Base-by-base conservation (phyloP, 768 basidiomycete species). In the Russula brevipes region DNA sequence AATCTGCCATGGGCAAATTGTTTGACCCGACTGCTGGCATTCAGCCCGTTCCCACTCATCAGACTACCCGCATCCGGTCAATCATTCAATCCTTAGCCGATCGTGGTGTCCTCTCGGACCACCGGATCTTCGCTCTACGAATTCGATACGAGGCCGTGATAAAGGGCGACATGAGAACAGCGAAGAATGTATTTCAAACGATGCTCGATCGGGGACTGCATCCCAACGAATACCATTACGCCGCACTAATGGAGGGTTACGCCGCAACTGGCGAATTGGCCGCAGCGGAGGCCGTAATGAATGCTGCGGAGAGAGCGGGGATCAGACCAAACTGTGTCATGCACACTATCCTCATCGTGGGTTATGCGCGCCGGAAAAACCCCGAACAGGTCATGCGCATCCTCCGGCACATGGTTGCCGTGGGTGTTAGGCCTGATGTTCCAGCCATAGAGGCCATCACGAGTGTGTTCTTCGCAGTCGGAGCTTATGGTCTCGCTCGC, bases 181-280 rank as follows among this genome's bases (percentile, higher is more conserved):
- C 87, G 7, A 73, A 80, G 57, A 76, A 77, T 11, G 72, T 85
- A 44, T 86, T 91, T 66, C 76, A 80, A 24, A 71, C 76, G 19
- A 81, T 93, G 77, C 71, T 89, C 56, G 76, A 78, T 54, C 83
- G 83, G 60, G 91, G 91, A 10, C 78, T 94, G 59, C 82, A 82
- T 53, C 86, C 89, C 10, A 88, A 84, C 69, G 78, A 78, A 59
- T 83, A 89, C 70, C 92, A 94, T 73, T 87, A 85, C 68, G 77
- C 79, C 36, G 85, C 89, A 57, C 75, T 94, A 61, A 85, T 94
- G 80, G 85, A 89, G 67, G 89, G 88, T n/a, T 86, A 85, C 68
- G 74, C 79, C 17, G 76, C 74, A 3, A 72, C 73, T 1, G 89
- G 88, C n/a, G 79, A 91, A 72, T 75, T 87, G 65, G 69, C 73